phyloP scores from a whole-genome alignment of 2,329 filamentous ascomycete species.

The Aspergillus costaricaensis region DNA sequence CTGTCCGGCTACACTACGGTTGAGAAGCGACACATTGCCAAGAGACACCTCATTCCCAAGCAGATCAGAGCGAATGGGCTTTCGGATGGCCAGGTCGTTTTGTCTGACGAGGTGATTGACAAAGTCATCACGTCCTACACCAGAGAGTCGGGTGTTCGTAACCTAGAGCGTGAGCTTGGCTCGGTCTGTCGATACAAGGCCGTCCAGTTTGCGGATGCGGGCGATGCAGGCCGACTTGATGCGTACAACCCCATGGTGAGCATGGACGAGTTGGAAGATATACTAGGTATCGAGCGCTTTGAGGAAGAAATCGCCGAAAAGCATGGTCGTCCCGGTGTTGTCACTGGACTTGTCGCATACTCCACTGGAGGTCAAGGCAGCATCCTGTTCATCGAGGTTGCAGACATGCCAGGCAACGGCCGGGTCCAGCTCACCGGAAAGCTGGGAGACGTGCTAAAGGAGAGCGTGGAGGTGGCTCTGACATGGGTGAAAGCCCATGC shows the following conservation, averaged over 20 bases:
- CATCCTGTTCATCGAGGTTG: conserved; percentile 97
- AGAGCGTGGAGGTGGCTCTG: conserved; percentile 92
- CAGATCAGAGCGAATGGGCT: conserved; percentile 91
- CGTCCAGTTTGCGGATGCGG: conserved; percentile 89
- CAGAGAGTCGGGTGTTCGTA: conserved; percentile 92
- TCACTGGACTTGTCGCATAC: conserved; percentile 95
- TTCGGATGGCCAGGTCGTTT: conserved; percentile 69
- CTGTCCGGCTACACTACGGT: conserved; percentile 94
- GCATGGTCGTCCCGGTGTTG: conserved; percentile 78
- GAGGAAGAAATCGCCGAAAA: conserved; percentile 95
- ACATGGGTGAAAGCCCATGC: conserved; percentile 98
- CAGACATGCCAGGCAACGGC: conserved; percentile 92
- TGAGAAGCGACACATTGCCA: conserved; percentile 94
- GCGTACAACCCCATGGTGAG: conserved; percentile 74
- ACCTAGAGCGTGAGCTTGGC: conserved; percentile 92
- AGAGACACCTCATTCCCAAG: conserved; percentile 91
- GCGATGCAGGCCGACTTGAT: conserved; percentile 68
- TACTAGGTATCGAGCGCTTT: conserved; percentile 89
- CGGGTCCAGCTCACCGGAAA: conserved; percentile 94
- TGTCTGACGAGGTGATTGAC: conserved; percentile 82
- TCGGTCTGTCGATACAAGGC: conserved; percentile 93
- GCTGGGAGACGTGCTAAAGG: conserved; percentile 93
- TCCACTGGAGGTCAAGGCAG: conserved; percentile 88
- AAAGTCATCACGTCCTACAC: conserved; percentile 97
- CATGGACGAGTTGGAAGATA: conserved; percentile 80